These are phyloP conservation scores for Sclerotinia glacialis DNA, from an alignment of 2,329 filamentous ascomycete species.

Conservation along the genomic window DNA sequence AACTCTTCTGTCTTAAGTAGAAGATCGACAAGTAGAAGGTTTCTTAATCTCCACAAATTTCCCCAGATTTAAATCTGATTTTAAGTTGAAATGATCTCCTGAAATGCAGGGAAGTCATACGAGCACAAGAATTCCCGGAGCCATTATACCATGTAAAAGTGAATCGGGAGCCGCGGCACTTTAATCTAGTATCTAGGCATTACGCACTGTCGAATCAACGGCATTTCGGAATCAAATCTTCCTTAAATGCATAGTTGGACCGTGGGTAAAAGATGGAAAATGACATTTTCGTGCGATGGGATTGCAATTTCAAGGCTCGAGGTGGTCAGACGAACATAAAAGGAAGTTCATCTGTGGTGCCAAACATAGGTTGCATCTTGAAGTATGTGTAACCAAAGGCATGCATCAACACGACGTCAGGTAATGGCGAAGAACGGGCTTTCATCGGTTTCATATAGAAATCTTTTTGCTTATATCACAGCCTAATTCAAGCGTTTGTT, in stretches of 20 bases:
- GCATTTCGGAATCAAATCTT: background rate
- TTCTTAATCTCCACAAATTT: background rate
- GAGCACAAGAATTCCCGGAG: conserved; percentile 2
- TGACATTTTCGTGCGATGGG: background rate
- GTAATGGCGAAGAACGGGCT: conserved; percentile 10
- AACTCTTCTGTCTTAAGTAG: background rate
- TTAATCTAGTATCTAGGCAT: background rate
- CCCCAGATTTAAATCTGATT: background rate
- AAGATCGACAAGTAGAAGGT: background rate
- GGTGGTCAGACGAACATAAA: conserved; percentile 22
- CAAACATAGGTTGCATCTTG: conserved; percentile 6
- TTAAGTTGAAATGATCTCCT: background rate
- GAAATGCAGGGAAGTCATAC: background rate
- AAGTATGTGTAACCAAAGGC: background rate
- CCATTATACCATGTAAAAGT: background rate
- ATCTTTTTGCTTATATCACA: background rate
- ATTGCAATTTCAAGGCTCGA: background rate
- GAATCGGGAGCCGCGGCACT: conserved; percentile 5
- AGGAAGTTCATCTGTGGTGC: background rate
- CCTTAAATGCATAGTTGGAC: background rate
- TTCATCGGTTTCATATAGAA: conserved; percentile 18
- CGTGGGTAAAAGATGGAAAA: background rate
- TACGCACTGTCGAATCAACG: background rate
- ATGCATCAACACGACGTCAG: background rate
- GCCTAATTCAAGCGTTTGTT: background rate